Evolutionary conservation across 306 rosid genomes (phyloP), one percentile per base, ranked within the genome.

Genomic region (Notholithocarpus densiflorus): DNA sequence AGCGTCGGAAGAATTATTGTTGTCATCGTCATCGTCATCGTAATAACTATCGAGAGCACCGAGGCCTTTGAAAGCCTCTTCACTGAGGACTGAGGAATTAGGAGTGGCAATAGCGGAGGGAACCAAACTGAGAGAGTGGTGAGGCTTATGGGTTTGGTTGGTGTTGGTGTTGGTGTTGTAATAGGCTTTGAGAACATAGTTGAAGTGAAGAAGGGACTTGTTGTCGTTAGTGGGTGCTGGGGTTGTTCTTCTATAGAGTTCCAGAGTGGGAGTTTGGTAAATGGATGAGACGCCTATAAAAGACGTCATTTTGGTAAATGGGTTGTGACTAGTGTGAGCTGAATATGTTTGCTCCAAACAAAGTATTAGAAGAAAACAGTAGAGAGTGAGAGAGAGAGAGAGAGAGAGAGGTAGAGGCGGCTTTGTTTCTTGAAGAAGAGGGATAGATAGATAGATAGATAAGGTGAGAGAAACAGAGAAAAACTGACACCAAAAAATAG

Each of bases 51-150:
- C 82, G 2, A 88, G 62, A n/a, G 84, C 26, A 14, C 87, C 93
- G 3, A 91, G 60, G 0, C 95, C 90, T 81, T 87, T 86, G 74
- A 95, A 95, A 17, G 98, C 98, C 82, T 92, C 98, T 73, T 95
- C 97, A 37, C 98, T 95, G 1, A 95, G 95, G 75, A 92, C 88
- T 17, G 98, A 92, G 75, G 98, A 94, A 79, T 95, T 95, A 17
- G 98, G 96, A 2, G 98, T 86, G 8, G 97, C 98, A 71, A 95
- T 88, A 2, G 98, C 97, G 8, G 93, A 93, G 55, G 91, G 78
- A 40, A 80, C 80, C 60, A 89, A 82, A 31, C 78, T 78, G 20
- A 56, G 71, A 40, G 45, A 40, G 45, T 40, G 45, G 45, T 40
- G 45, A 2, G 45, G 45, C 12, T 40, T 40, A 8, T 40, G 45